A percentile compares a stretch with the other conserved stretches of the same genome.
Conservation (phyloP, 768 basidiomycete genomes). For the Lactifluus piperatus region DNA sequence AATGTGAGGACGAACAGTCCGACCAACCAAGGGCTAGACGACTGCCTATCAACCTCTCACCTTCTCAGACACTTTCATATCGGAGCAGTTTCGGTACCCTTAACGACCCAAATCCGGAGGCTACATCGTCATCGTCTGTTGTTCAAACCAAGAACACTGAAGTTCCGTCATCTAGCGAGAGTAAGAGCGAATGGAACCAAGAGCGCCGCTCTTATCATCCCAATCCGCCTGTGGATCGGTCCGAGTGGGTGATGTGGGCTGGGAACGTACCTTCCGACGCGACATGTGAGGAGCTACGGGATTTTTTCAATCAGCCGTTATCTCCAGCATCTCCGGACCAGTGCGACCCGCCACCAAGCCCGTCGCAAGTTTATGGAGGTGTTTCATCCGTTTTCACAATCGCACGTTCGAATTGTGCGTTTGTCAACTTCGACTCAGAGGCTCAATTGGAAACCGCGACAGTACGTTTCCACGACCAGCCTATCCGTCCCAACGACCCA, state of each 20-base stretch:
- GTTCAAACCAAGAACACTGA: background rate
- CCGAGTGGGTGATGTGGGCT: conserved; percentile 95
- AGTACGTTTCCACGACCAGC: conserved; percentile 57
- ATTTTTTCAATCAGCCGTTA: conserved; percentile 54
- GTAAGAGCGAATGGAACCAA: background rate
- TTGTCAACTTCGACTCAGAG: conserved; percentile 77
- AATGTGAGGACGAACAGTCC: background rate
- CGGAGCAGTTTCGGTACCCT: background rate
- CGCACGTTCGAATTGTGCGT: conserved; percentile 89
- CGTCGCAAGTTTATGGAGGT: conserved; percentile 34
- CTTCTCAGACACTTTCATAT: background rate
- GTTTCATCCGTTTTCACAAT: conserved; percentile 88
- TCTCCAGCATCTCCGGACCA: conserved; percentile 12
- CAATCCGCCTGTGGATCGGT: conserved; percentile 61
- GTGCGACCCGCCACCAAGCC: conserved; percentile 8
- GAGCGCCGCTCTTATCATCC: conserved; percentile 57
- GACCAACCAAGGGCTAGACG: background rate
- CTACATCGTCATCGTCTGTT: background rate
- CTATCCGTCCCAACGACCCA: conserved; percentile 60
- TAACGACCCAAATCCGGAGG: background rate
- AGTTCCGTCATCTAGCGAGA: background rate
- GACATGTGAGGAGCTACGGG: conserved; percentile 76
- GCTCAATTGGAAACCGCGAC: conserved; percentile 59
- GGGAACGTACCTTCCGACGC: conserved; percentile 87
- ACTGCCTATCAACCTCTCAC: background rate